phyloP scores from a whole-genome alignment of 257 asterid species.

The Knoxia roxburghii region DNA sequence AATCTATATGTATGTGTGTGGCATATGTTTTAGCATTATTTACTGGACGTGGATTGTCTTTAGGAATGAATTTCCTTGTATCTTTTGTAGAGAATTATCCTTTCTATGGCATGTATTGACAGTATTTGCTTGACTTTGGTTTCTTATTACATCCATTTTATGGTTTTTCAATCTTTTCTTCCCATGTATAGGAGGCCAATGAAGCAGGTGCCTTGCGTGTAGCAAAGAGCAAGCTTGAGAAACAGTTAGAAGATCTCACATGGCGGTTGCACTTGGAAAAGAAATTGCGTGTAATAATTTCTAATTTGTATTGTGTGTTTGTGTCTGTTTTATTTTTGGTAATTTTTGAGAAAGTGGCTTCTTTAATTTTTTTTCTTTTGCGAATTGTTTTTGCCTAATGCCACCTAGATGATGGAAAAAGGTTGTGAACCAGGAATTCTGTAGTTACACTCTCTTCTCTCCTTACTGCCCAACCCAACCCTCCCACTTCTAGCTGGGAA shows the following conservation, averaged over 20 bases:
- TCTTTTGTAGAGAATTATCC: background rate
- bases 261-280: constrained; percentile 97
- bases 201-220: constrained; percentile 96
- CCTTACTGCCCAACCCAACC: too few relatives aligned
- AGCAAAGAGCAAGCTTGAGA: constrained; percentile 92
- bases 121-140: too few relatives aligned
- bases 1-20: too few relatives aligned
- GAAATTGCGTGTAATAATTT: constrained; percentile 62
- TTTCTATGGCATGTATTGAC: too few relatives aligned
- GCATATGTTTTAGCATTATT: too few relatives aligned
- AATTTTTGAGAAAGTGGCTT: background rate
- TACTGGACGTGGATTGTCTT: background rate
- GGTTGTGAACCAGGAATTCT: too few relatives aligned
- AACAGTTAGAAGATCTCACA: constrained; percentile 95
- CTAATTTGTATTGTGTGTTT: background rate
- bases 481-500: too few relatives aligned
- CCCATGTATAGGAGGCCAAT: constrained; percentile 73
- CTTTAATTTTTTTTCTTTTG: background rate
- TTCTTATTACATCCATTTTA: too few relatives aligned
- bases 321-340: background rate
- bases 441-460: too few relatives aligned
- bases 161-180: background rate
- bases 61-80: background rate
- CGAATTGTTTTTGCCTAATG: background rate
- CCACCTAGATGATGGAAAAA: background rate